Base-by-base conservation (phyloP, 2,329 filamentous ascomycete genomes). In the Trematosphaeria pertusa region DNA sequence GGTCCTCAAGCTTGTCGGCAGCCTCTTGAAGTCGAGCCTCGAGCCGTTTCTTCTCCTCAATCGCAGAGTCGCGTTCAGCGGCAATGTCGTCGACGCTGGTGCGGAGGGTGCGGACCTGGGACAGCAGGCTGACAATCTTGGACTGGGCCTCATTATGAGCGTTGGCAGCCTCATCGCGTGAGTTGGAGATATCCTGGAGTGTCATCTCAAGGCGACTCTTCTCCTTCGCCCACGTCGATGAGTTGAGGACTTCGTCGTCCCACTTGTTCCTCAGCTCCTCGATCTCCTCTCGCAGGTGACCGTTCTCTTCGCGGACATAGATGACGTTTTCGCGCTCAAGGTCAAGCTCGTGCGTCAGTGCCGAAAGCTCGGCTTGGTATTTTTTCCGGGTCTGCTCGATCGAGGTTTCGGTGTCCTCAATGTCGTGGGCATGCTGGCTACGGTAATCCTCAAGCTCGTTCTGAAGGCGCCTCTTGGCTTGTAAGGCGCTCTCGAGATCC, bases 351-450 rank as follows among this genome's bases (percentile, higher is more conserved):
- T 92, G 91, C 41, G 89, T 94, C 37, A 97, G 78, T 3, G 88
- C 88, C 12, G 90, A 88, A 68, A 97, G 91, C 71, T 99, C 93
- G 32, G 87, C 83, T 70, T 97, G 94, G 70, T 97, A 99, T 79
- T 97, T 99, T 80, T 93, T 94, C 64, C 93, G 85, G 33, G 93
- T 97, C 73, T 97, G 93, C 74, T 99, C 94, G 84, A 97, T 89
- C 58, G 89, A 94, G 8, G 87, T 87, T 73, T 97, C 93, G 72
- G 94, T 97, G 73, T 99, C 93, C 72, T 97, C 94, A 45, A 97
- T 89, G 63, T 97, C 94, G 72, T 96, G 96, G 47, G 92, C 92
- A 36, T 93, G 86, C 73, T 97, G 92, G 67, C 87, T 96, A 50
- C 94, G 86, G 77, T 97, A 99, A 73, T 99, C 93, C 72, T 97